Evolutionary conservation across 1,284 basidiomycete genomes (phyloP).

Genomic region (Xerocomus cyaneibrunnescens): DNA sequence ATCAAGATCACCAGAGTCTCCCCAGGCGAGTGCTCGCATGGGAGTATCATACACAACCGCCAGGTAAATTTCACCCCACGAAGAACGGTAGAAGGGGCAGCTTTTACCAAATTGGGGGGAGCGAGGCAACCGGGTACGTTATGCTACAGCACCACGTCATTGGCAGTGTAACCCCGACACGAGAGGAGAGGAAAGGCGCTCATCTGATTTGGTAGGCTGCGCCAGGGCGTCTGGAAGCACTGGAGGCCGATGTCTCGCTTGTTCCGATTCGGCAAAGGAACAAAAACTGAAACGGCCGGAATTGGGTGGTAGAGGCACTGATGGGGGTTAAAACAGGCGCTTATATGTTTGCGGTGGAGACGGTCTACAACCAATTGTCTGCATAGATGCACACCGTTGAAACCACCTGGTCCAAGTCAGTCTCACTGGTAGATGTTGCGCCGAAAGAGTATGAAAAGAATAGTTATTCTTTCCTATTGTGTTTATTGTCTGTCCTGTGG

Average conservation of each 20-base stretch:
- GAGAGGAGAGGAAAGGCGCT: constrained; percentile 3
- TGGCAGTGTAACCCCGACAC: no score
- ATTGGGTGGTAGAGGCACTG: neutral
- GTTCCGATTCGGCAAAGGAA: constrained; percentile 16
- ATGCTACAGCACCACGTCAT: no score
- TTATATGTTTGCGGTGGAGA: constrained; percentile 17
- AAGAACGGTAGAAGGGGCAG: no score
- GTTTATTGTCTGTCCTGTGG: constrained; percentile 5
- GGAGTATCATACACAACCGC: no score
- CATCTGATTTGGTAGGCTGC: constrained; percentile 14
- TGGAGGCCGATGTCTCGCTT: constrained; percentile 10
- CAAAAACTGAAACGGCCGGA: constrained; percentile 6
- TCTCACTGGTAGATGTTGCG: no score
- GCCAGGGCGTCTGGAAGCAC: neutral
- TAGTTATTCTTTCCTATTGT: neutral
- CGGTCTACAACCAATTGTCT: constrained; percentile 7
- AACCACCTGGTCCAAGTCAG: no score
- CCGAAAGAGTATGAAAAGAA: no score
- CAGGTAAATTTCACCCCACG: no score
- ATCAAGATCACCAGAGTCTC: no score
- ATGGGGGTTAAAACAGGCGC: neutral
- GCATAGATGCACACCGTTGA: constrained; percentile 14
- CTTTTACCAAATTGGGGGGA: no score
- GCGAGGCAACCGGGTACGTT: no score
- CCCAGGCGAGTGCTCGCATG: no score